These are phyloP conservation scores for Coemansia sp. DNA, from an alignment of 192 early-diverging fungal species.

Conservation along the genomic window DNA sequence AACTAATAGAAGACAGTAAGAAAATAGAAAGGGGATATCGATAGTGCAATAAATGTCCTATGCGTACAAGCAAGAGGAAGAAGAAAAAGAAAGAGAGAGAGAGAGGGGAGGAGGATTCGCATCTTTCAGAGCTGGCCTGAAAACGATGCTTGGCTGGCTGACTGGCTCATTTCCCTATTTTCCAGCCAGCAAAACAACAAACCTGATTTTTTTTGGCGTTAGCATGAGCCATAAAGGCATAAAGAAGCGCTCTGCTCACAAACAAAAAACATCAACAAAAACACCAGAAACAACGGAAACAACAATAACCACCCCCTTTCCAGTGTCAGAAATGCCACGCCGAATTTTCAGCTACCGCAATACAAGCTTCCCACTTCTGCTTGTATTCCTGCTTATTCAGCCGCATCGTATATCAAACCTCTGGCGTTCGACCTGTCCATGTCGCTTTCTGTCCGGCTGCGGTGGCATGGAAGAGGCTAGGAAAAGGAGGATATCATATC, in stretches of 20 bases:
- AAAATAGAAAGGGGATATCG: slow-evolving; percentile 35
- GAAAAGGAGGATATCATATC: not conserved
- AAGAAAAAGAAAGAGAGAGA: slow-evolving; percentile 23
- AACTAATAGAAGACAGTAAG: slow-evolving; percentile 25
- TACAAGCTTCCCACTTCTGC: slow-evolving; percentile 1
- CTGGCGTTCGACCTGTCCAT: not conserved
- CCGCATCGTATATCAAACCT: not conserved
- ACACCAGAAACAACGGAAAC: not conserved
- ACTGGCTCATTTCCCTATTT: slow-evolving; percentile 3
- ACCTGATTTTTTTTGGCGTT: slow-evolving; percentile 9
- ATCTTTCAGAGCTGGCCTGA: slow-evolving; percentile 5
- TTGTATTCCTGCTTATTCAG: slow-evolving; percentile 3
- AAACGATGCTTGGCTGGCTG: not conserved
- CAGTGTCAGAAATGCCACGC: not conserved
- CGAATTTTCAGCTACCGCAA: not conserved
- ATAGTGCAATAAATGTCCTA: slow-evolving; percentile 37
- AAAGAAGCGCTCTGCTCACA: slow-evolving; percentile 3
- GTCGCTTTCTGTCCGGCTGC: no score
- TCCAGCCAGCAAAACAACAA: slow-evolving; percentile 16
- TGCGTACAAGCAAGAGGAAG: slow-evolving; percentile 6
- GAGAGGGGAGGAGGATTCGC: not conserved
- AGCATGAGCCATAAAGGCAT: slow-evolving; percentile 10
- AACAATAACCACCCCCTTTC: slow-evolving; percentile 8
- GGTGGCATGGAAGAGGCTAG: not conserved
- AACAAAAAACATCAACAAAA: slow-evolving; percentile 9